Percentiles rank a stretch among this genome's conserved stretches.
Conservation (phyloP, 2,329 filamentous ascomycete species). For the Thielaviopsis populi region DNA sequence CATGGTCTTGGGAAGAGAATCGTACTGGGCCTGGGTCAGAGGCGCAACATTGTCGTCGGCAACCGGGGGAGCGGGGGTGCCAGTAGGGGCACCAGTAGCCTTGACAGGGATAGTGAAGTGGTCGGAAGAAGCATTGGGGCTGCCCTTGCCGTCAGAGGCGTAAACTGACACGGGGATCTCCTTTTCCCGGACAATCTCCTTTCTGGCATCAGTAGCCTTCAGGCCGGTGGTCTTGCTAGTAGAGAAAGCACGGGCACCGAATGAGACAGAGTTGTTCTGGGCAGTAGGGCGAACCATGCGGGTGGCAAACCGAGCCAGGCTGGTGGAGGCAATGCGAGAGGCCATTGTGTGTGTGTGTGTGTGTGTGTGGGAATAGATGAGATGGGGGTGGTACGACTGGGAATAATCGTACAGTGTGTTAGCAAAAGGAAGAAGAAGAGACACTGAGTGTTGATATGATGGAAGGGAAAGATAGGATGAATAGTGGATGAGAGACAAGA, state of each 20-base stretch:
- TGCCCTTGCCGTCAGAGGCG: slow-evolving; percentile 32
- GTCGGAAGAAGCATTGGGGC: slow-evolving; percentile 27
- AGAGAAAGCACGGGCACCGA: slow-evolving; percentile 13
- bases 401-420: not conserved
- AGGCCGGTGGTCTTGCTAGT: slow-evolving; percentile 3
- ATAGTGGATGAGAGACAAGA: not conserved
- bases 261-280: slow-evolving; percentile 21
- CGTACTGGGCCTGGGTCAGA: slow-evolving; percentile 38
- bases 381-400: slow-evolving; percentile 11
- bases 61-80: slow-evolving; percentile 26
- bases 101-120: slow-evolving; percentile 42
- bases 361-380: slow-evolving; percentile 15
- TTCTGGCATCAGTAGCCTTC: slow-evolving; percentile 26
- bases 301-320: slow-evolving; percentile 20
- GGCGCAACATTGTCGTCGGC: slow-evolving; percentile 37
- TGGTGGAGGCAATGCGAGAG: slow-evolving; percentile 22
- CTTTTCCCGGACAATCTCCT: slow-evolving; percentile 40
- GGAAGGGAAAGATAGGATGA: not conserved
- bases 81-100: slow-evolving; percentile 29
- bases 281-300: slow-evolving; percentile 26
- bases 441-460: not conserved
- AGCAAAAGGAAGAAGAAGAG: not conserved
- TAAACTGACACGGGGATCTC: slow-evolving; percentile 44
- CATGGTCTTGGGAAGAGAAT: slow-evolving; percentile 47
- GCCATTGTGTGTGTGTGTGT: slow-evolving; percentile 19